Evolutionary conservation across 2,329 filamentous ascomycete genomes (phyloP).

Genomic region (Gaeumannomyces sp.): DNA sequence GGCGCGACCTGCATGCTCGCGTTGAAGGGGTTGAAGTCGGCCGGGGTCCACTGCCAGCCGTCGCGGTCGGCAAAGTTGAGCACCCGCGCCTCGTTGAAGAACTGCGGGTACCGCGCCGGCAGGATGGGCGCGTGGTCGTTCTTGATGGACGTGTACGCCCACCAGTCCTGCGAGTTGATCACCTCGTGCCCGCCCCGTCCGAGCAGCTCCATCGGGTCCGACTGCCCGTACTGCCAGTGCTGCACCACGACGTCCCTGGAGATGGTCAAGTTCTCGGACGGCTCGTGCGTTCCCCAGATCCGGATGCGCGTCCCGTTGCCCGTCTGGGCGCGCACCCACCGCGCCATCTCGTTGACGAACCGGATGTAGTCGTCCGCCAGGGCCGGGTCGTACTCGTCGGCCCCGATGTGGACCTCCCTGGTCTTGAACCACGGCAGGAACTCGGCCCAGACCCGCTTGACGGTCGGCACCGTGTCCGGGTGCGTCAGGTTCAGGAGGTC

Average conservation of each 20-base stretch:
- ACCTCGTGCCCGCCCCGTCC: slow-evolving; percentile 40
- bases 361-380: slow-evolving; percentile 38
- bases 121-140: slow-evolving; percentile 38
- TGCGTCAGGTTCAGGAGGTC: slow-evolving; percentile 48
- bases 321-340: slow-evolving; percentile 28
- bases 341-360: slow-evolving; percentile 47
- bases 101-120: slow-evolving; percentile 39
- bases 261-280: slow-evolving; percentile 25
- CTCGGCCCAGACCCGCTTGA: slow-evolving; percentile 45
- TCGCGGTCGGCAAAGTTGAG: slow-evolving; percentile 13
- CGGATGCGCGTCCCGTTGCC: slow-evolving; percentile 28
- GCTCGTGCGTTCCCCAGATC: slow-evolving; percentile 52
- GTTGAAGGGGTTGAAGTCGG: slow-evolving; percentile 26
- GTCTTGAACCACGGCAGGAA: slow-evolving; percentile 50
- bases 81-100: slow-evolving; percentile 35
- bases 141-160: slow-evolving; percentile 41
- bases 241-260: slow-evolving; percentile 41
- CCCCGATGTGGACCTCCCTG: slow-evolving; percentile 49
- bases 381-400: slow-evolving; percentile 45
- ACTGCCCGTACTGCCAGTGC: slow-evolving; percentile 50
- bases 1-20: slow-evolving; percentile 1
- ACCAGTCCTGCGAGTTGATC: slow-evolving; percentile 44
- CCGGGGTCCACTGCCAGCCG: slow-evolving; percentile 42
- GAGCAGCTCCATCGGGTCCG: slow-evolving; percentile 38
- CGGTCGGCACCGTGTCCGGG: slow-evolving; percentile 45